Percentiles rank a stretch among this genome's conserved stretches.
Conservation (phyloP, 176 grass and related monocot species). For the Oryza longistaminata region DNA sequence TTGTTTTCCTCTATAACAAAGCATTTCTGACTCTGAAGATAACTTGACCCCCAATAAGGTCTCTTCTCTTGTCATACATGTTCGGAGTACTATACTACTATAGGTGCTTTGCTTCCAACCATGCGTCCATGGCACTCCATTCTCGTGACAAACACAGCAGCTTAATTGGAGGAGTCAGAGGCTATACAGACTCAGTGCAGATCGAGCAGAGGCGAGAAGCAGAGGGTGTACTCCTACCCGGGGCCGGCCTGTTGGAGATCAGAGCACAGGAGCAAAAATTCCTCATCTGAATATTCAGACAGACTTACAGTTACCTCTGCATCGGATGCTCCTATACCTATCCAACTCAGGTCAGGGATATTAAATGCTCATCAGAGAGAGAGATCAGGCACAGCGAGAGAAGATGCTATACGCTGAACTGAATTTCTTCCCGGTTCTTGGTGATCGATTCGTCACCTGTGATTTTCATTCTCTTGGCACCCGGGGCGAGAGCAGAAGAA, state of each 20-base stretch:
- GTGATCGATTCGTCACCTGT: background rate
- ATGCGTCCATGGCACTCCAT: background rate
- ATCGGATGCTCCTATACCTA: conserved; percentile 12
- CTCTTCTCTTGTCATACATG: background rate
- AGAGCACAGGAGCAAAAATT: background rate
- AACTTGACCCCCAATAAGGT: too few species aligned
- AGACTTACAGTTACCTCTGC: background rate
- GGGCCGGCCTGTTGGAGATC: background rate
- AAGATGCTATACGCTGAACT: background rate
- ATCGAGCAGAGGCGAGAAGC: background rate
- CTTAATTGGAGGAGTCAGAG: background rate
- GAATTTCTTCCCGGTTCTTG: background rate
- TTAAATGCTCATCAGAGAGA: background rate
- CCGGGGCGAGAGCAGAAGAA: conserved; percentile 6
- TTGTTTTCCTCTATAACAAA: too few species aligned
- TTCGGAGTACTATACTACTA: background rate
- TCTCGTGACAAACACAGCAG: conserved; percentile 1
- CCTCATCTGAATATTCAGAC: background rate
- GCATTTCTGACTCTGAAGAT: too few species aligned
- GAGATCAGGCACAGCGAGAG: background rate
- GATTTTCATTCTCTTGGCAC: conserved; percentile 12
- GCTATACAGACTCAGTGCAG: background rate
- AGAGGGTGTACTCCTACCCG: background rate
- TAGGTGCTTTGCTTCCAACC: background rate
- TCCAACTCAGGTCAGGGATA: background rate